A percentile compares a stretch with the other conserved stretches of the same genome.
Evolutionary conservation across 768 basidiomycete species (phyloP).

Genomic region (Tricholoma saponaceum): DNA sequence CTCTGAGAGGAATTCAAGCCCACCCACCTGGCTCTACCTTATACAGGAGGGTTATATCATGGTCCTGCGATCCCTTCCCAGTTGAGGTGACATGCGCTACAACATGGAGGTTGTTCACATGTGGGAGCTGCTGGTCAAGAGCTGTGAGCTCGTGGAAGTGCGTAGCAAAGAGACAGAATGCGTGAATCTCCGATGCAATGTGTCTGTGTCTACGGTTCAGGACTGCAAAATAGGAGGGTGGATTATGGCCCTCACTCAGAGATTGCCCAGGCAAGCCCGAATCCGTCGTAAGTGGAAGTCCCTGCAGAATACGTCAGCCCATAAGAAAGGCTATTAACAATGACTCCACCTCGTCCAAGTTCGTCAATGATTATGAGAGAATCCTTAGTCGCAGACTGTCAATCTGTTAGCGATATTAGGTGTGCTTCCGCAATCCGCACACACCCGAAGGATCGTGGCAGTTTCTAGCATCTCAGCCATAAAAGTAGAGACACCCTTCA

Average conservation of each 20-base stretch:
- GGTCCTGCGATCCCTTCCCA: constrained; percentile 57
- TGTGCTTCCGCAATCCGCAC: constrained; percentile 13
- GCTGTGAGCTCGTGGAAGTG: constrained; percentile 98
- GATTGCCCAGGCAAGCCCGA: constrained; percentile 98
- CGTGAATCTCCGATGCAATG: constrained; percentile 88
- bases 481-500: constrained; percentile 97
- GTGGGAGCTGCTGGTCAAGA: constrained; percentile 77
- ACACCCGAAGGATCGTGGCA: constrained; percentile 84
- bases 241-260: constrained; percentile 66
- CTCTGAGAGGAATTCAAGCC: not conserved
- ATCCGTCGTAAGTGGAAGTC: constrained; percentile 96
- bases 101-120: constrained; percentile 94
- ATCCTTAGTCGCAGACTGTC: constrained; percentile 83
- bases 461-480: constrained; percentile 99
- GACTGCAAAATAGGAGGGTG: not conserved
- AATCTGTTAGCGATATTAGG: not conserved
- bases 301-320: constrained; percentile 37
- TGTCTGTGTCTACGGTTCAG: constrained; percentile 38
- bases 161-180: constrained; percentile 95
- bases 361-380: constrained; percentile 98
- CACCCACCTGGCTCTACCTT: constrained; percentile 85
- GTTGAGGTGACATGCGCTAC: constrained; percentile 88
- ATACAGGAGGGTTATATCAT: constrained; percentile 90
- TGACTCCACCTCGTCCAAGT: constrained; percentile 70
- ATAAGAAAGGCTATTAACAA: not conserved